Evolutionary conservation across 768 basidiomycete genomes (phyloP), one percentile per base, ranked within the genome.

Genomic region (Boletus rubescentipes): DNA sequence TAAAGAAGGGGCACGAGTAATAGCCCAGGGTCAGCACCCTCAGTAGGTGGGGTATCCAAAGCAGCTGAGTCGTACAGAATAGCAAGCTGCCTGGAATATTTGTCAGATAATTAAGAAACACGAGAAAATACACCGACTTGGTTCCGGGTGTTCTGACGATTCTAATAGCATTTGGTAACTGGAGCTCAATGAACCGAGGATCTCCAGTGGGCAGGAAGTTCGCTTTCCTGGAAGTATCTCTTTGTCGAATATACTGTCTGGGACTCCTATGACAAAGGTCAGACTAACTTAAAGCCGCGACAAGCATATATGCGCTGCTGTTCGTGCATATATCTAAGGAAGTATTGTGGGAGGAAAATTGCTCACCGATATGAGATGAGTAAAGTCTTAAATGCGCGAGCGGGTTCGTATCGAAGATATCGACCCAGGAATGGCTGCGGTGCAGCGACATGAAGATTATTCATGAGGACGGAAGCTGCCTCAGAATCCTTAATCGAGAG

Each of bases 361-460:
- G 62, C 72, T 43, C 56, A 85, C 88, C 87, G 78, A 68, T 89
- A 91, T 23, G 91, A 91, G 47, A 93, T 74, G 51, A 89, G 74
- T 20, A 93, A 73, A 31, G 88, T 83, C 58, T 87, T 80, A 61
- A 85, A 86, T 14, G 89, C 87, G 55, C 88, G 81, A 14, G 91
- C 90, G 21, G 80, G 82, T 58, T 93, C 91, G 55, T 84, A 91
- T 40, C 91, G 89, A 58, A 93, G 72, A 53, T 76, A 75, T 38
- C 89, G 80, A 44, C 91, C 91, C 60, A 89, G 70, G 65, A 91
- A 90, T 10, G 77, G 85, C 61, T 79, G 82, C 14, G 82, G 83
- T 14, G 77, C 65, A 26, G 71, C 72, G 55, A 79, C 70, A 49
- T 82, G 83, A 41, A 91, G 76, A 14, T 76, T 82, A 42, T 81